Evolutionary conservation across 176 grass and related monocot species (phyloP).

Genomic region (Metroxylon sagu): DNA sequence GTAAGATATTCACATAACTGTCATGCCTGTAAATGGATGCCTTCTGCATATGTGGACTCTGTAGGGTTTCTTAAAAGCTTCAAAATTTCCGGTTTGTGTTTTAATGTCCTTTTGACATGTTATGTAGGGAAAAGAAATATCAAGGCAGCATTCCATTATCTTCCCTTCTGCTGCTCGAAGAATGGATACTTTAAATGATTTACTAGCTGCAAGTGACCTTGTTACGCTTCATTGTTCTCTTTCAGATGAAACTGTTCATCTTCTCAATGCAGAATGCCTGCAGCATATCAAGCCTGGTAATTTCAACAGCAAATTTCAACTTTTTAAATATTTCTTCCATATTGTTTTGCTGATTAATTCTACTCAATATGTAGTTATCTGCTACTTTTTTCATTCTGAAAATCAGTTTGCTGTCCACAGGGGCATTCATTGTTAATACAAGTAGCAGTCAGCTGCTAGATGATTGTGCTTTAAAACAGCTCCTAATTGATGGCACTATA

Average conservation of each 20-base stretch:
- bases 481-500: constrained; percentile 82
- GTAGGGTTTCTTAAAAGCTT: too few relatives aligned
- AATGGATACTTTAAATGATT: constrained; percentile 97
- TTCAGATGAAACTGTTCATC: constrained; percentile 85
- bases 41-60: too few relatives aligned
- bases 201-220: constrained; percentile 83
- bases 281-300: constrained; percentile 87
- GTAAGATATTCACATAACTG: too few relatives aligned
- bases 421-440: constrained; percentile 90
- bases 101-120: neutral
- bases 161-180: constrained; percentile 86
- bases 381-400: neutral
- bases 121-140: constrained; percentile 47
- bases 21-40: too few relatives aligned
- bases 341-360: too few relatives aligned
- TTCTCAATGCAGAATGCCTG: constrained; percentile 73
- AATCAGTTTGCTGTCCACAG: constrained; percentile 26
- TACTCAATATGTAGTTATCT: too few relatives aligned
- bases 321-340: neutral
- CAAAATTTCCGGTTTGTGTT: constrained; percentile 5
- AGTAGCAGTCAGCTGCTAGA: constrained; percentile 92
- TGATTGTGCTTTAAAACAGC: constrained; percentile 86
- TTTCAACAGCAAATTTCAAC: neutral
- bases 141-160: constrained; percentile 50
- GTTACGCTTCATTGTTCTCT: constrained; percentile 84